Percentiles rank a stretch among this genome's conserved stretches.
These are phyloP conservation scores for Smallanthus sonchifolius DNA, from an alignment of 129 eudicot genomes.

Conservation along the genomic window DNA sequence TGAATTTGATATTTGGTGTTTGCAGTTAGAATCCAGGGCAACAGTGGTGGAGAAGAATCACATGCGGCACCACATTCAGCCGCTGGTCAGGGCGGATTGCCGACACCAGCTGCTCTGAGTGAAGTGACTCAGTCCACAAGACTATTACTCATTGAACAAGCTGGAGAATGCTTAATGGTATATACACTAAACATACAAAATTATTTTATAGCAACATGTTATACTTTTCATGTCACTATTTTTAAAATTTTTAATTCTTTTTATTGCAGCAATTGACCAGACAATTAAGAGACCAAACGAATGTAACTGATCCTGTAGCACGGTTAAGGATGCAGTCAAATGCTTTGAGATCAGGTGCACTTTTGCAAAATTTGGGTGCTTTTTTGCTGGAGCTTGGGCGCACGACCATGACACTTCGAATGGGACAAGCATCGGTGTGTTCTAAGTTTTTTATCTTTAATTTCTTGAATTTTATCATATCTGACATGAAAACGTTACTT, in stretches of 20 bases:
- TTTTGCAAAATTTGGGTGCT: conserved; percentile 75
- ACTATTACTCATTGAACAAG: conserved; percentile 64
- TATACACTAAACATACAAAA: conserved; percentile 20
- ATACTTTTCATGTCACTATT: neutral
- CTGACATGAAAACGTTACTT: neutral
- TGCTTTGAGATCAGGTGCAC: conserved; percentile 69
- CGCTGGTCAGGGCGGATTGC: conserved; percentile 45
- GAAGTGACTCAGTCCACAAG: conserved; percentile 62
- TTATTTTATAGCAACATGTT: neutral
- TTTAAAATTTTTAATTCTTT: neutral
- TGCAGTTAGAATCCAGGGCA: conserved; percentile 45
- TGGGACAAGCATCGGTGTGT: conserved; percentile 70
- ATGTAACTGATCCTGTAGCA: conserved; percentile 43
- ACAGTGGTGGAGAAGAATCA: conserved; percentile 33
- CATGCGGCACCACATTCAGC: conserved; percentile 27
- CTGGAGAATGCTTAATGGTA: conserved; percentile 62
- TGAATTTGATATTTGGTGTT: conserved; percentile 22
- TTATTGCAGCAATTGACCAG: conserved; percentile 61
- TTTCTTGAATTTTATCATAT: neutral
- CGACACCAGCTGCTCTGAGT: conserved; percentile 70
- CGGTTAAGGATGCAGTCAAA: conserved; percentile 59
- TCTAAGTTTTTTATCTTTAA: neutral
- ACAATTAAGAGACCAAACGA: conserved; percentile 48
- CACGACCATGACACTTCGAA: conserved; percentile 66
- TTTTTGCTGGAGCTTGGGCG: conserved; percentile 86